phyloP scores from a whole-genome alignment of 2,329 filamentous ascomycete genomes.

The Stagonosporopsis cucurbitacearum region DNA sequence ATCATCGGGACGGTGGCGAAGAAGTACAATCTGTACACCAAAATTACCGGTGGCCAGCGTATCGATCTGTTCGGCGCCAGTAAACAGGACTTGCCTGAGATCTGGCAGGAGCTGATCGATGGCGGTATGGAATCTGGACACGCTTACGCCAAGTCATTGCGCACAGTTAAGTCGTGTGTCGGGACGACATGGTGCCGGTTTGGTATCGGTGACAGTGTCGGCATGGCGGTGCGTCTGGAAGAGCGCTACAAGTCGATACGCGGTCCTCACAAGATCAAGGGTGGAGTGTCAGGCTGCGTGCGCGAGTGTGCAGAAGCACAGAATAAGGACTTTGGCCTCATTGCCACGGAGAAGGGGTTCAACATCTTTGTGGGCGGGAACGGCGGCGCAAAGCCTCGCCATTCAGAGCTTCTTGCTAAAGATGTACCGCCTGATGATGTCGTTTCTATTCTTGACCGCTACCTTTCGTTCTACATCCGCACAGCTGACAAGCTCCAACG shows the following conservation, averaged over 20 bases:
- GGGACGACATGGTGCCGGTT: constrained; percentile 91
- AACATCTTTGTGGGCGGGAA: constrained; percentile 93
- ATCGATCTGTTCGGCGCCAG: constrained; percentile 93
- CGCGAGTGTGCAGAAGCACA: constrained; percentile 91
- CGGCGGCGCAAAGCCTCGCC: constrained; percentile 82
- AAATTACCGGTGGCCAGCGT: constrained; percentile 89
- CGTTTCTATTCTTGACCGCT: constrained; percentile 83
- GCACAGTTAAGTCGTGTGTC: constrained; percentile 91
- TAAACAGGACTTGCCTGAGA: constrained; percentile 82
- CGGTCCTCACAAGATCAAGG: constrained; percentile 90
- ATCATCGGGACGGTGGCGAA: constrained; percentile 83
- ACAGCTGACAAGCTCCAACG: constrained; percentile 90
- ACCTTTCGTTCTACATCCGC: constrained; percentile 91
- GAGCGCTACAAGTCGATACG: constrained; percentile 92
- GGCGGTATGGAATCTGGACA: constrained; percentile 91
- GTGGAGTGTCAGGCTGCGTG: constrained; percentile 89
- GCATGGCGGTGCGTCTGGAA: constrained; percentile 85
- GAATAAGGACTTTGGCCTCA: constrained; percentile 91
- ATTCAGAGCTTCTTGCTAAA: constrained; percentile 83
- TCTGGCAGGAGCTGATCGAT: constrained; percentile 81
- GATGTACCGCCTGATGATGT: constrained; percentile 85
- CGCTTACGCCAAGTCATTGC: constrained; percentile 85
- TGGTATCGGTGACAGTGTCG: constrained; percentile 87
- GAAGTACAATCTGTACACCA: constrained; percentile 84
- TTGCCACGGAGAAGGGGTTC: constrained; percentile 91